Conservation (phyloP, 2,329 filamentous ascomycete species). For the Botryotinia narcissicola region DNA sequence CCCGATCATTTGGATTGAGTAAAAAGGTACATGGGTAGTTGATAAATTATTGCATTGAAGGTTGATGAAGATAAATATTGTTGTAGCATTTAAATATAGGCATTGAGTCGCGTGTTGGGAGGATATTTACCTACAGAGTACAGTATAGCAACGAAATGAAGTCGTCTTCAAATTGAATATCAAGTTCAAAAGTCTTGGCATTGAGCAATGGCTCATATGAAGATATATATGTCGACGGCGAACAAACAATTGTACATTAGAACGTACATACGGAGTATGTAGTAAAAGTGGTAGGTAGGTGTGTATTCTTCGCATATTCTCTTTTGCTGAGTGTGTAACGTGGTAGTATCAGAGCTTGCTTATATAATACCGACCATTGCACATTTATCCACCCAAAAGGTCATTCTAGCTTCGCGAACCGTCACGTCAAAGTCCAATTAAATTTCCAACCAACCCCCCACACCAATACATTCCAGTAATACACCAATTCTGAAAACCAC, state of each 20-base stretch:
- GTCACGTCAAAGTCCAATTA: slow-evolving; percentile 16
- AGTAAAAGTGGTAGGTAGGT: too few species aligned
- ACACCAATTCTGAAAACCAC: slow-evolving; percentile 26
- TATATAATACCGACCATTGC: background rate
- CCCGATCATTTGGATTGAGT: background rate
- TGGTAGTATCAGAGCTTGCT: background rate
- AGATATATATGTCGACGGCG: background rate
- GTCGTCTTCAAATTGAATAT: background rate
- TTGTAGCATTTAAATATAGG: slow-evolving; percentile 2
- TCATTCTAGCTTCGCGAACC: background rate
- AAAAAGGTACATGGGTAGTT: background rate
- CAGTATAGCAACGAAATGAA: background rate
- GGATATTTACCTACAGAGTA: background rate
- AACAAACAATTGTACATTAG: background rate
- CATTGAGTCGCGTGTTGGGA: background rate
- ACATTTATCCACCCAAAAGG: background rate
- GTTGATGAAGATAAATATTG: background rate
- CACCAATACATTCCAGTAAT: background rate
- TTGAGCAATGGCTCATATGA: background rate
- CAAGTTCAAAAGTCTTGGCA: background rate
- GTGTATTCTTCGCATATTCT: background rate
- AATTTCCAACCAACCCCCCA: slow-evolving; percentile 14
- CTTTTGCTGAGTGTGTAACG: background rate
- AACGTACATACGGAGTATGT: background rate
- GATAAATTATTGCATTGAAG: background rate